These are phyloP conservation scores for Xylaria sp. DNA, from an alignment of 2,329 filamentous ascomycete species.

Conservation along the genomic window DNA sequence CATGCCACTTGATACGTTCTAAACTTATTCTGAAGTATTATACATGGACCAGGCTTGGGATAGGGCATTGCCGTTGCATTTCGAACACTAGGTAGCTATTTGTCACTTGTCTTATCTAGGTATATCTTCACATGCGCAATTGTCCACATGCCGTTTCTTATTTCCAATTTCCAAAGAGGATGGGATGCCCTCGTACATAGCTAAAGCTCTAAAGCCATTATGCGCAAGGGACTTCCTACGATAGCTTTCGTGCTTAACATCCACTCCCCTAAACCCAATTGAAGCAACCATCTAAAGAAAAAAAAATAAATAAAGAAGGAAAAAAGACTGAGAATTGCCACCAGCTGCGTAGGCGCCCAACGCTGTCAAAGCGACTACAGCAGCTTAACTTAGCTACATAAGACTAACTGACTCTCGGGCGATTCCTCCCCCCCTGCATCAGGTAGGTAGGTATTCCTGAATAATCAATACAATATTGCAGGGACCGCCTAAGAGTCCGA, in stretches of 20 bases:
- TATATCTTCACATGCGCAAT: not conserved
- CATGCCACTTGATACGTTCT: not conserved
- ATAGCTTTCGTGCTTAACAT: not conserved
- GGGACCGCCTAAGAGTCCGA: slow-evolving; percentile 25
- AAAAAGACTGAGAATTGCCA: not conserved
- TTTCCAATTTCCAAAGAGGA: not conserved
- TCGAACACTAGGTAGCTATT: not conserved
- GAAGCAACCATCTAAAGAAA: not conserved
- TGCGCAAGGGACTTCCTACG: not conserved
- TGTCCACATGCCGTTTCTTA: not conserved
- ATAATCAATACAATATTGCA: slow-evolving; percentile 12
- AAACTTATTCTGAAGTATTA: not conserved
- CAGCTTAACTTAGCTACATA: not conserved
- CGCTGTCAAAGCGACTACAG: slow-evolving; percentile 4
- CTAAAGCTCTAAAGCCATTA: not conserved
- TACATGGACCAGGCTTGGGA: slow-evolving; percentile 2
- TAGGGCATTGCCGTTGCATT: not conserved
- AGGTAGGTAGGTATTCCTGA: slow-evolving; percentile 1
- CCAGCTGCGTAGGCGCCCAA: not conserved
- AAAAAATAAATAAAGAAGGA: not conserved
- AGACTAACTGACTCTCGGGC: not conserved
- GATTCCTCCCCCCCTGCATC: slow-evolving; percentile 16
- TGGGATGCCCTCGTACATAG: not conserved
- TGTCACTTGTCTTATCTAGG: not conserved
- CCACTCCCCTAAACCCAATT: slow-evolving; percentile 1